Base-by-base conservation (phyloP, 2,329 filamentous ascomycete species). In the Helminthosporium solani region DNA sequence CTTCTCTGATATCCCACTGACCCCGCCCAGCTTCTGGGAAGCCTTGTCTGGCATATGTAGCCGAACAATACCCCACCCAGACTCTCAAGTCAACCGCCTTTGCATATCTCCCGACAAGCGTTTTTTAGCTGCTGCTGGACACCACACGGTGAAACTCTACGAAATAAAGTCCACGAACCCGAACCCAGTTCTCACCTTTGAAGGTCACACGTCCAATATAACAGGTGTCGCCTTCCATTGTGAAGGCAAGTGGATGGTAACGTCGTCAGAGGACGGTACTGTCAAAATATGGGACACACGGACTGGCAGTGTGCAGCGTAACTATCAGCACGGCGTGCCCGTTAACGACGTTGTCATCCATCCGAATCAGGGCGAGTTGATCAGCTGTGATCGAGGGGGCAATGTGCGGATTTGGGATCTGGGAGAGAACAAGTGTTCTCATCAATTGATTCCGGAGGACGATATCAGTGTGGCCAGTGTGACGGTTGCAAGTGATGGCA, bases 231-330 rank as follows among this genome's bases (percentile, higher is more conserved):
- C 91, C 9, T 99, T 99, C 69, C 94, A 99, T 71, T 97, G 92
- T 70, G 94, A 99, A 72, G 91, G 92, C 9, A 99, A 99, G 75
- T 99, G 94, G 94, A 96, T 99, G 88, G 94, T 97, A 15, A 99
- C 94, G 8, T 95, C 88, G 70, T 95, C 89, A 37, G 94, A 99
- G 72, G 94, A 99, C 66, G 89, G 91, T 61, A 95, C 90, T 0
- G 91, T 96, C 65, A 95, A 95, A 78, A 95, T 96, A 54, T 96
- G 91, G 91, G 92, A 96, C 69, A 96, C 90, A 4, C 79, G 91
- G 37, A 88, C 81, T 11, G 92, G 89, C 36, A 85, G 81, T 47
- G 84, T 97, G 44, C 94, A 99, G 73, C 83, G 94, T 44, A 96
- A 92, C 72, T 99, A 99, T 70, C 86, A 82, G 57, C 94, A 99